phyloP scores from a whole-genome alignment of 345 rosid species.

The Rhizophora mangle region DNA sequence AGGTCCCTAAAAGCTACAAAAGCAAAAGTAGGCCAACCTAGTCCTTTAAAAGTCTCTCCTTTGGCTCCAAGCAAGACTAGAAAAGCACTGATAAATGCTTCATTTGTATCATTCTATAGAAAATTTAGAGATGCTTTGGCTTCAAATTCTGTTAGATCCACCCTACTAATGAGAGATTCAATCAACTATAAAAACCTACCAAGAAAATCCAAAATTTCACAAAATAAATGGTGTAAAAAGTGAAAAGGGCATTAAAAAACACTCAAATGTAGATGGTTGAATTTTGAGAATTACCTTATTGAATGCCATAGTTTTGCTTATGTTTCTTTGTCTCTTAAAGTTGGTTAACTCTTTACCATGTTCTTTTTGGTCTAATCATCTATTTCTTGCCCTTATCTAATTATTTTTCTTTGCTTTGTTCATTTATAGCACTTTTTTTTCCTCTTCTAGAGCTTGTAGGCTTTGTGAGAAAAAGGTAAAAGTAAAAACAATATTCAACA shows the following conservation, averaged over 20 bases:
- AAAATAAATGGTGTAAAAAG: neutral
- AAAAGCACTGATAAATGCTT: constrained; percentile 78
- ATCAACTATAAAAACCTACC: constrained; percentile 40
- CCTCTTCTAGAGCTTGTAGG: constrained; percentile 33
- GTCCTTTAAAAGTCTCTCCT: constrained; percentile 93
- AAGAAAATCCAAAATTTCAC: neutral
- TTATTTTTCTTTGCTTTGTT: neutral
- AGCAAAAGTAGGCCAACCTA: constrained; percentile 15
- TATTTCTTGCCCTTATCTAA: neutral
- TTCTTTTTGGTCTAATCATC: neutral
- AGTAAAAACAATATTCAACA: constrained; percentile 76
- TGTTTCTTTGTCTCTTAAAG: neutral
- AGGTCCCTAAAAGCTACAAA: neutral
- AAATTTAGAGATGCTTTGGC: constrained; percentile 60
- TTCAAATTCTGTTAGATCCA: constrained; percentile 22
- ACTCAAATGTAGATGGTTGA: no score
- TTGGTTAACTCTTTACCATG: neutral
- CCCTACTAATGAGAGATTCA: constrained; percentile 57
- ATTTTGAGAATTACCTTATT: no score
- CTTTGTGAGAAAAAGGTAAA: constrained; percentile 83
- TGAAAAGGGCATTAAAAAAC: neutral
- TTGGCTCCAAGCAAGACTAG: constrained; percentile 87
- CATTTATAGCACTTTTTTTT: neutral
- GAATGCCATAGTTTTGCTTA: no score
- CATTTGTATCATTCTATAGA: constrained; percentile 55